These are phyloP conservation scores for Monsonia emarginata DNA, from an alignment of 441 rosid genomes.

Conservation along the genomic window DNA sequence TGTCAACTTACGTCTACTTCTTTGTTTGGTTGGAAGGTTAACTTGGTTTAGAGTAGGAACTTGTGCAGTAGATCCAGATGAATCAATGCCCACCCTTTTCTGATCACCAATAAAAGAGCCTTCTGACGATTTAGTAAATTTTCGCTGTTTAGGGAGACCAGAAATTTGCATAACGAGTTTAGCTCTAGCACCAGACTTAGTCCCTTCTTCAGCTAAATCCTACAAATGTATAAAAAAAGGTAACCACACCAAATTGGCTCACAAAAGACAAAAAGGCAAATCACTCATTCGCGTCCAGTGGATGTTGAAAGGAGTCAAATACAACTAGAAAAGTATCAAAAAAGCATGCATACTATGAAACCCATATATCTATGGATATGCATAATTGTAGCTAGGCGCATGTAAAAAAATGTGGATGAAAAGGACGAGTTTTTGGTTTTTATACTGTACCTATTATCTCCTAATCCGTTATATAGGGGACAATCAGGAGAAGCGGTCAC, in stretches of 20 bases:
- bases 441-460: not conserved
- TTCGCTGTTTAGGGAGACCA: conserved; percentile 39
- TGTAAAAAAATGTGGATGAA: not conserved
- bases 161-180: conserved; percentile 38
- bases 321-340: conserved; percentile 9
- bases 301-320: not conserved
- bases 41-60: conserved; percentile 34
- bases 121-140: conserved; percentile 31
- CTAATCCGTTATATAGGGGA: not conserved
- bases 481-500: not conserved
- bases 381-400: not conserved
- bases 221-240: conserved; percentile 21
- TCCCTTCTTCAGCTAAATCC: conserved; percentile 43
- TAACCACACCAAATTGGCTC: conserved; percentile 3
- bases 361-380: not conserved
- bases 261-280: conserved; percentile 8
- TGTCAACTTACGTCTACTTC: conserved; percentile 56
- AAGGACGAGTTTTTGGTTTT: not conserved
- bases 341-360: not conserved
- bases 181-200: conserved; percentile 28
- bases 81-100: conserved; percentile 29
- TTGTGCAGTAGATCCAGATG: conserved; percentile 29
- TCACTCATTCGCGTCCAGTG: not conserved
- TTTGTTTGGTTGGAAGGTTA: conserved; percentile 34
- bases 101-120: conserved; percentile 31